These are phyloP conservation scores for Microcyclosporella mali DNA, from an alignment of 2,329 filamentous ascomycete species.

Conservation along the genomic window DNA sequence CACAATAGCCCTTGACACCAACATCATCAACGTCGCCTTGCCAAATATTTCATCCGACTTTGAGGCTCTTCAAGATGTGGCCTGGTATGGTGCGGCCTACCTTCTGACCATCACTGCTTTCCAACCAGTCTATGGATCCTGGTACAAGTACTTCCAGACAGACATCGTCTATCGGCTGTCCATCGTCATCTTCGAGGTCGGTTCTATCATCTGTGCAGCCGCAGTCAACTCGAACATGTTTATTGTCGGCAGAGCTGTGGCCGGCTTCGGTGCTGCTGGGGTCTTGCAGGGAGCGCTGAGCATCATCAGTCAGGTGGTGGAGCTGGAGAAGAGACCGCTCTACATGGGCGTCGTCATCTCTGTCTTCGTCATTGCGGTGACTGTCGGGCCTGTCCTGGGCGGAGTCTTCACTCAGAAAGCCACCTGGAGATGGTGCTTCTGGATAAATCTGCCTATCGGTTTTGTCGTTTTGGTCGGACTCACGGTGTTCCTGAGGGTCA, in stretches of 20 bases:
- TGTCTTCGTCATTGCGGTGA: slow-evolving; percentile 7
- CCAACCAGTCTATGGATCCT: slow-evolving; percentile 29
- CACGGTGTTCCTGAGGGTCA: slow-evolving; percentile 31
- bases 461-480: slow-evolving; percentile 36
- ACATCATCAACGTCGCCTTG: slow-evolving; percentile 45
- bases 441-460: slow-evolving; percentile 50
- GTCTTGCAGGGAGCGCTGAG: slow-evolving; percentile 26
- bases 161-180: slow-evolving; percentile 32
- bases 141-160: slow-evolving; percentile 22
- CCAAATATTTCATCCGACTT: slow-evolving; percentile 45
- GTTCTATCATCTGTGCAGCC: slow-evolving; percentile 36
- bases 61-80: slow-evolving; percentile 31
- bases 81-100: slow-evolving; percentile 30
- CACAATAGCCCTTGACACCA: slow-evolving; percentile 37
- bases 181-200: slow-evolving; percentile 39
- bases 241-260: slow-evolving; percentile 37
- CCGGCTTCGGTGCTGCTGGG: slow-evolving; percentile 33
- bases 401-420: slow-evolving; percentile 36
- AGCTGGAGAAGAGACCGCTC: slow-evolving; percentile 7
- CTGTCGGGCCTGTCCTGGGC: slow-evolving; percentile 13
- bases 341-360: slow-evolving; percentile 19
- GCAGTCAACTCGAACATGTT: slow-evolving; percentile 31
- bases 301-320: slow-evolving; percentile 20
- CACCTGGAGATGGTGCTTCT: slow-evolving; percentile 44
- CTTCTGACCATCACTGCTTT: slow-evolving; percentile 28